These are phyloP conservation scores for Epichloe baconii DNA, from an alignment of 2,329 filamentous ascomycete species.

Conservation along the genomic window DNA sequence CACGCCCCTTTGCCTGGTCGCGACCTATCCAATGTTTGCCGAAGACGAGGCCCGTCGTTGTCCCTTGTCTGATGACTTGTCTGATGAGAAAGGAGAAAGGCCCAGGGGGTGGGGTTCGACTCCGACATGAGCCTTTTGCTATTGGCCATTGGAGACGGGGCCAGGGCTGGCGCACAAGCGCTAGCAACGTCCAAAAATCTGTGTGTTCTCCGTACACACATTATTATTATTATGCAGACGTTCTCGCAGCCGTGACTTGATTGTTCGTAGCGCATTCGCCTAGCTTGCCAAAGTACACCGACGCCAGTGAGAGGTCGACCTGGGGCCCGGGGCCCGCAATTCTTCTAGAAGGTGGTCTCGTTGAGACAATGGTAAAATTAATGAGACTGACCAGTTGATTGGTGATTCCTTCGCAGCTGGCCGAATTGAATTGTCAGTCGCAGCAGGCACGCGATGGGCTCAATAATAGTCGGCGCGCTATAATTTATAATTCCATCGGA, in stretches of 20 bases:
- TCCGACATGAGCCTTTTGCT: conserved; percentile 12
- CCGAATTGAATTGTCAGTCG: no score
- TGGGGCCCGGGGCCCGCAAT: conserved; percentile 11
- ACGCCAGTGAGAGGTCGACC: conserved; percentile 2
- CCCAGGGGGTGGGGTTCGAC: not conserved
- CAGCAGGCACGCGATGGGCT: no score
- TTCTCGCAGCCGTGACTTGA: conserved; percentile 5
- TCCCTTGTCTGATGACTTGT: conserved; percentile 1
- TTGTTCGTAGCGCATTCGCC: conserved; percentile 1
- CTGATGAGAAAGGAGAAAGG: not conserved
- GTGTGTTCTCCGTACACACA: no score
- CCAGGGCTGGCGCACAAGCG: conserved; percentile 2
- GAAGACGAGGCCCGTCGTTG: conserved; percentile 11
- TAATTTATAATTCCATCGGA: no score
- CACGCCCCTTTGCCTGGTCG: conserved; percentile 2
- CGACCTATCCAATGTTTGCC: conserved; percentile 20
- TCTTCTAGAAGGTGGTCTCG: conserved; percentile 19
- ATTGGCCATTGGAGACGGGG: conserved; percentile 12
- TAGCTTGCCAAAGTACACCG: no score
- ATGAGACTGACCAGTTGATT: not conserved
- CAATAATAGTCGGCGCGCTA: no score
- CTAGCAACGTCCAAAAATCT: not conserved
- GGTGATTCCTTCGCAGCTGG: no score
- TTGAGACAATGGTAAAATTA: not conserved
- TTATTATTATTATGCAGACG: not conserved